Evolutionary conservation across 257 asterid species (phyloP).

Genomic region (Echites panduratus): DNA sequence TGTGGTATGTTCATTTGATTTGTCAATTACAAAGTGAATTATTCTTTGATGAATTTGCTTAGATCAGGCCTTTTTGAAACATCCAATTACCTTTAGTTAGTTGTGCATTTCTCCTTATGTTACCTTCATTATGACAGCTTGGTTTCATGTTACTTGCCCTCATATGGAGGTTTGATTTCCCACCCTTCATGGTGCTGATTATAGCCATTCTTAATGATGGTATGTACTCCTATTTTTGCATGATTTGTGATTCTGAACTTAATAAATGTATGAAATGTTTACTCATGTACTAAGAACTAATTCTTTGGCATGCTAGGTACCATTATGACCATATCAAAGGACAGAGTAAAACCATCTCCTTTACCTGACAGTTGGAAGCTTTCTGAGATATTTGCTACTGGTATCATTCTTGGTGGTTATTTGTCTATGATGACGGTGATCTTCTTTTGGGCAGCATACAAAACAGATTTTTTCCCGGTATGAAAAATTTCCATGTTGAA

Average conservation of each 20-base stretch:
- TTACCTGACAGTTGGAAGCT: constrained; percentile 39
- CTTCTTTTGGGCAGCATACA: constrained; percentile 32
- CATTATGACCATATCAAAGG: constrained; percentile 40
- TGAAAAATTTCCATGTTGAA: background rate
- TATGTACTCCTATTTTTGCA: constrained; percentile 6
- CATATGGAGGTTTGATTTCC: constrained; percentile 39
- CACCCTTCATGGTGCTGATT: constrained; percentile 47
- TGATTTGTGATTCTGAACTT: background rate
- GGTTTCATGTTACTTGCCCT: constrained; percentile 39
- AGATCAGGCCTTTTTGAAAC: background rate
- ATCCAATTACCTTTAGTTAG: background rate
- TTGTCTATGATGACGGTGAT: constrained; percentile 30
- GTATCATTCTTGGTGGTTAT: constrained; percentile 32
- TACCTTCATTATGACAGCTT: constrained; percentile 16
- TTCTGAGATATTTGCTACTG: constrained; percentile 34
- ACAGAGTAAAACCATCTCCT: constrained; percentile 38
- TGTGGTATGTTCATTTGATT: constrained; percentile 18
- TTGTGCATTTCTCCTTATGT: background rate
- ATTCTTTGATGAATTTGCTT: background rate
- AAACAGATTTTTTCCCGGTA: constrained; percentile 32
- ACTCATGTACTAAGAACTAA: background rate
- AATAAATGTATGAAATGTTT: background rate
- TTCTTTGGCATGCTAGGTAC: constrained; percentile 20
- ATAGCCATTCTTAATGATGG: constrained; percentile 45
- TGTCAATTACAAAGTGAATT: background rate